A percentile compares a stretch with the other conserved stretches of the same genome.
Conservation (phyloP, 352 stramenopile genomes). For the Phytophthora litchii region DNA sequence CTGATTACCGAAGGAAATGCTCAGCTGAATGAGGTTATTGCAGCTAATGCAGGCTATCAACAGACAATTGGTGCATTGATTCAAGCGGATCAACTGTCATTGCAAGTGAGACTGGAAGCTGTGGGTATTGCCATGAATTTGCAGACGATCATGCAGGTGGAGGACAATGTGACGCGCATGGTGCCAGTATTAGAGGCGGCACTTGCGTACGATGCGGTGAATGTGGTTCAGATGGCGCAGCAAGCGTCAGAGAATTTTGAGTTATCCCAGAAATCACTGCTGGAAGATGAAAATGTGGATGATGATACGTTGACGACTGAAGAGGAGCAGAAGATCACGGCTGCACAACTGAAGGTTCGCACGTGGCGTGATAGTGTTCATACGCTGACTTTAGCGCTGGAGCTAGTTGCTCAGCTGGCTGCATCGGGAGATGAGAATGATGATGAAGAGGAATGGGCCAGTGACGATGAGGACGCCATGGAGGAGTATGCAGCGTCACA, state of each 20-base stretch:
- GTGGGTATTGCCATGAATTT: conserved; percentile 87
- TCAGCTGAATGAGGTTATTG: conserved; percentile 74
- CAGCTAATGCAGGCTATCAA: conserved; percentile 64
- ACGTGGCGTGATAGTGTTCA: conserved; percentile 85
- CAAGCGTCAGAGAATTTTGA: conserved; percentile 65
- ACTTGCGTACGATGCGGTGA: conserved; percentile 82
- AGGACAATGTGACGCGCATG: conserved; percentile 71
- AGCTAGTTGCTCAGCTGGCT: conserved; percentile 76
- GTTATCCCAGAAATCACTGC: conserved; percentile 58
- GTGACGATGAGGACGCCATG: conserved; percentile 90
- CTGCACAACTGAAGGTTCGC: conserved; percentile 71
- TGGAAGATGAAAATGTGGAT: conserved; percentile 73
- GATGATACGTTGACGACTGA: conserved; percentile 67
- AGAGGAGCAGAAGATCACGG: conserved; percentile 61
- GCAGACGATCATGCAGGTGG: conserved; percentile 68
- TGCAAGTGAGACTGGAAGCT: conserved; percentile 59
- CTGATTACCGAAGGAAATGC: conserved; percentile 84
- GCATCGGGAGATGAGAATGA: conserved; percentile 60
- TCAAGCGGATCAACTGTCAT: conserved; percentile 55
- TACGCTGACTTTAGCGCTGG: conserved; percentile 76
- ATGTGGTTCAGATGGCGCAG: conserved; percentile 77
- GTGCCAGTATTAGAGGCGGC: conserved; percentile 72
- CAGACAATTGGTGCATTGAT: conserved; percentile 71
- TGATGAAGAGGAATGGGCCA: conserved; percentile 86
- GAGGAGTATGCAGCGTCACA: conserved; percentile 72